Base-by-base conservation (phyloP, 352 stramenopile species). In the Phytophthora boehmeriae region DNA sequence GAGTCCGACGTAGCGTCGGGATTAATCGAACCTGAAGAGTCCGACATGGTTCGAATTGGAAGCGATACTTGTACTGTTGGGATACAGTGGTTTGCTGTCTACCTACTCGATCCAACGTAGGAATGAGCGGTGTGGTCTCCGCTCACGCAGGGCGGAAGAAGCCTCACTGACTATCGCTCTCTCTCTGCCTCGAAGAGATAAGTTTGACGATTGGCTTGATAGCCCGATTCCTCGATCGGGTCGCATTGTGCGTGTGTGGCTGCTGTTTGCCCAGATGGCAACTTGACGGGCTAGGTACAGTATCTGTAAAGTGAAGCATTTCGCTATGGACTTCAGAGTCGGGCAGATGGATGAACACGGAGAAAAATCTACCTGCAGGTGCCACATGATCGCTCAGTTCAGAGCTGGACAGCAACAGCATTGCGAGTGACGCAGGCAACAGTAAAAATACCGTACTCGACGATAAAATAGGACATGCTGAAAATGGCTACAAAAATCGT, bases 1-100 rank as follows among this genome's bases (percentile, higher is more conserved):
- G 54, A 66, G 45, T 45, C 32, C 13, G 47, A 63, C 17, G 39
- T 46, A 3, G 59, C 58, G 4, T 56, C 41, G 2, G 45, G 34
- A 19, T 28, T 5, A 13, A 22, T 8, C 13, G 28, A 30, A 30
- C 30, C 22, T 14, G 51, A 36, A 49, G 55, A 61, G 27, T 47
- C 65, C 9, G 44, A 58, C 32, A 45, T 57, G 1, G 38, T 30
- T 30, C 25, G 25, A 30, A 6, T 6, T 30, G 3, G 25, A 30
- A 3, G 25, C 25, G 25, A 3, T 30, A 30, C 3, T 30, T 30
- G 25, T 30, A 30, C 25, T 30, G 25, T 8, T 30, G 25, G 25
- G 25, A 30, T 8, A 6, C 35, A 19, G 35, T 42, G 35, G 11
- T 6, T 16, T 42, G 35, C 25, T 30, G 25, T 30, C 25, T 30